Conservation (phyloP, 108 stramenopile genomes). For the Pseudonitzschia multiseries region DNA sequence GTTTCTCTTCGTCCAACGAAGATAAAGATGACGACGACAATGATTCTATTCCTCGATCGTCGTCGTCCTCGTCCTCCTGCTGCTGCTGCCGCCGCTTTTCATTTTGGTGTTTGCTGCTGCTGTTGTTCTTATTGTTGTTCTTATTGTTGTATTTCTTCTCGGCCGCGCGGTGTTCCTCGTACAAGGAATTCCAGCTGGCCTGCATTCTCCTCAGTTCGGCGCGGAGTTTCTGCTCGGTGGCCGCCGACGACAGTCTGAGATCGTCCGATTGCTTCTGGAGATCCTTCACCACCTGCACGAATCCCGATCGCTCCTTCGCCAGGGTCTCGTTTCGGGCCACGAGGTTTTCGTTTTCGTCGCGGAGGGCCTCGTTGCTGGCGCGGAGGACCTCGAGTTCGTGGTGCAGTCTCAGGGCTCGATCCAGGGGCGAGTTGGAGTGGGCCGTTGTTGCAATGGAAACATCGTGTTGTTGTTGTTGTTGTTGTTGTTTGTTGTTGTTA, state of each 20-base stretch:
- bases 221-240: slow-evolving; percentile 1
- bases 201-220: slow-evolving; percentile 3
- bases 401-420: too few species aligned
- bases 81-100: not conserved
- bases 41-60: too few species aligned
- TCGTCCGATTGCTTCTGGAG: not conserved
- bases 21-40: not conserved
- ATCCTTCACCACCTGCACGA: not conserved
- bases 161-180: not conserved
- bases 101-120: not conserved
- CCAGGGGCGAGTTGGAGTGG: too few species aligned
- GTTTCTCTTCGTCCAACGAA: too few species aligned
- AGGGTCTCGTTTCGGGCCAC: too few species aligned
- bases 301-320: too few species aligned
- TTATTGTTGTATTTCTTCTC: not conserved
- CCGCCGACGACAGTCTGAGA: not conserved
- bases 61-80: too few species aligned
- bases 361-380: too few species aligned
- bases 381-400: too few species aligned
- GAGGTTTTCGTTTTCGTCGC: not conserved
- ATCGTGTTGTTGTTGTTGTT: too few species aligned
- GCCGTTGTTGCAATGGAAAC: too few species aligned
- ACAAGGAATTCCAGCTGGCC: slow-evolving; percentile 6
- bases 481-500: too few species aligned
- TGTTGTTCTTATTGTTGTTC: not conserved